Base-by-base conservation (phyloP, 305 asterid species). In the Fraxinus sp. region DNA sequence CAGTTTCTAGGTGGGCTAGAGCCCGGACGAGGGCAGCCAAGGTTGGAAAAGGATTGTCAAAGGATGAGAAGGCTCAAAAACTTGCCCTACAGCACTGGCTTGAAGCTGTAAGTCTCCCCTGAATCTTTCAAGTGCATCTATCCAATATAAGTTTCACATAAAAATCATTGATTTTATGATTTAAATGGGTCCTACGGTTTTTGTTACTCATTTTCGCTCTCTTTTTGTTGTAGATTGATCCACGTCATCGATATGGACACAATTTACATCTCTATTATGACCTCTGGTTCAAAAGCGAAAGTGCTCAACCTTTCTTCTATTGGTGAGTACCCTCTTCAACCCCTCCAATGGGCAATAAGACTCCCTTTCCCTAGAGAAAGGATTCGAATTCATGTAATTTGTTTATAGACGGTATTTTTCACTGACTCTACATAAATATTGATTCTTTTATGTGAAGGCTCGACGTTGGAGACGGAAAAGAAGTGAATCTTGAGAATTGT, bases 231-330 rank as follows among this genome's bases (percentile, higher is more conserved):
- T 84, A 96, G 99, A 94, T 94, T 89, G 99, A 96, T 89, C 99
- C 98, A 70, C 98, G 98, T 66, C 99, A 96, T 81, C 93, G 98
- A 1, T 96, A 96, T 70, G 99, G 99, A 0, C 98, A 94, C 91
- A 96, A 96, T 83, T 89, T 96, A 80, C 97, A 96, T 84, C 74
- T 93, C 26, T 96, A 96, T 55, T 96, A 96, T 7, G 99, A 94
- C 75, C 82, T 92, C 4, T 96, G 99, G 98, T 94, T 96, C 90
- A 71, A 81, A 80, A 94, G 97, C 74, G 96, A 95, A 82, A 94
- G 98, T 81, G 76, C 87, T 3, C 98, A 95, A 55, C 98, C 99
- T 77, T 95, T 95, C 94, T 95, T 95, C 80, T 94, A 93, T 91
- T 95, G 99, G 98, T 93, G 84, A 90, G 95, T 62, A 18, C 57